A percentile compares a stretch with the other conserved stretches of the same genome.
phyloP scores from a whole-genome alignment of 2,329 filamentous ascomycete genomes.

The Fusarium chaquense region DNA sequence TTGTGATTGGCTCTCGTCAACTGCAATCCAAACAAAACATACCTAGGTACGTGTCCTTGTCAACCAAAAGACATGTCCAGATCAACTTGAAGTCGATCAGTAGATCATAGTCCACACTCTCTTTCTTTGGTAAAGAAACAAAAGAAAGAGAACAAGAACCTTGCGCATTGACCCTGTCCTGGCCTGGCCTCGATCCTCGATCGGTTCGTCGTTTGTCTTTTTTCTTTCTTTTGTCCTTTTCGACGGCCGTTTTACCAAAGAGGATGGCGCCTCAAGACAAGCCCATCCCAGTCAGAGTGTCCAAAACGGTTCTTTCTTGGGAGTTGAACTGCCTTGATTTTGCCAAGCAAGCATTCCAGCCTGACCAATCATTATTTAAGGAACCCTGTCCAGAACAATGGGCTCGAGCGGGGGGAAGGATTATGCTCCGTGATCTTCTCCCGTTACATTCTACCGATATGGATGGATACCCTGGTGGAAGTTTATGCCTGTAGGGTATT shows the following conservation, averaged over 20 bases:
- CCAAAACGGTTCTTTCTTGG: slow-evolving; percentile 20
- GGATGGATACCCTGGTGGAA: slow-evolving; percentile 1
- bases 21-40: slow-evolving; percentile 42
- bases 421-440: slow-evolving; percentile 14
- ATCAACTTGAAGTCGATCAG: not conserved
- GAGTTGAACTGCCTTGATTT: slow-evolving; percentile 17
- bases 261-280: not conserved
- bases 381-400: slow-evolving; percentile 24
- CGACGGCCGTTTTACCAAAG: slow-evolving; percentile 25
- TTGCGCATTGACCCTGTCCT: slow-evolving; percentile 7
- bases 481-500: slow-evolving; percentile 4
- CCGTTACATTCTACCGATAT: slow-evolving; percentile 20
- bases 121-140: not conserved
- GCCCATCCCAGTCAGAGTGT: not conserved
- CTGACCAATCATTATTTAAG: slow-evolving; percentile 24
- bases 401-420: slow-evolving; percentile 19
- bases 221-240: not conserved
- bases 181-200: not conserved
- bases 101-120: slow-evolving; percentile 14
- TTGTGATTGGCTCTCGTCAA: slow-evolving; percentile 42
- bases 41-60: slow-evolving; percentile 25
- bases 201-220: not conserved
- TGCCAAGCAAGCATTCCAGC: slow-evolving; percentile 34
- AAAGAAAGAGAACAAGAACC: not conserved
- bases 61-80: slow-evolving; percentile 28